Base-by-base conservation (phyloP, 2,329 filamentous ascomycete species). In the Penicillium sp. region DNA sequence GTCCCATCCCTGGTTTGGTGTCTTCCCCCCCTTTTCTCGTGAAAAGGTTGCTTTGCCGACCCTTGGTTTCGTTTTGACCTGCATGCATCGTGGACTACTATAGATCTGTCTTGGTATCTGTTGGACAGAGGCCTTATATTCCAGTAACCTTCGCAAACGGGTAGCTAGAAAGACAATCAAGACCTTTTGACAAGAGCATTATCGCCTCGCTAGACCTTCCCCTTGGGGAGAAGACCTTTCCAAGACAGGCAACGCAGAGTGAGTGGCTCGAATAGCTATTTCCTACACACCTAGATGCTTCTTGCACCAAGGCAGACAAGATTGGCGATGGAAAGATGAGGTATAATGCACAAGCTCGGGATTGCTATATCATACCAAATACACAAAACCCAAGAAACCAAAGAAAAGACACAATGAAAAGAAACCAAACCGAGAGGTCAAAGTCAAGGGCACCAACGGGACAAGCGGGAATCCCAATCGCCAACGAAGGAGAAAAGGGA, bases 381-480 rank as follows among this genome's bases (percentile, higher is more conserved):
- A 58, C 50, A 66, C 58, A 55, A 60, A 58, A 50, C 42, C 54
- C 50, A 49, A 59, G 55, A 56, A 62, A 54, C 62, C 62, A 61
- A 67, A 57, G 60, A 61, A 62, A 63, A 65, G 16, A 48, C 45
- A 57, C 24, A 59, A 36, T 58, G 59, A 64, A 65, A 24, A 62
- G 54, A 43, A 24, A 28, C 24, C 47, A 52, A 36, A 33, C 48
- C 39, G 54, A 64, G 60, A 62, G 60, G 52, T 58, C 61, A 60
- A 61, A 31, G 49, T 49, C 52, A 48, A 52, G 39, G 48, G 51
- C 21, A 36, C 37, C 28, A 37, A 44, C 40, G 28, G 36, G 24
- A 29, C 34, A 28, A 47, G 48, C 42, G 23, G 24, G 16, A 36
- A 31, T 9, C 11, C n/a, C 19, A 36, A 31, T 29, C 18, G 31